Percentiles rank a stretch among this genome's conserved stretches.
phyloP scores from a whole-genome alignment of 163 green algal genomes.

The Scenedesmus sp. region DNA sequence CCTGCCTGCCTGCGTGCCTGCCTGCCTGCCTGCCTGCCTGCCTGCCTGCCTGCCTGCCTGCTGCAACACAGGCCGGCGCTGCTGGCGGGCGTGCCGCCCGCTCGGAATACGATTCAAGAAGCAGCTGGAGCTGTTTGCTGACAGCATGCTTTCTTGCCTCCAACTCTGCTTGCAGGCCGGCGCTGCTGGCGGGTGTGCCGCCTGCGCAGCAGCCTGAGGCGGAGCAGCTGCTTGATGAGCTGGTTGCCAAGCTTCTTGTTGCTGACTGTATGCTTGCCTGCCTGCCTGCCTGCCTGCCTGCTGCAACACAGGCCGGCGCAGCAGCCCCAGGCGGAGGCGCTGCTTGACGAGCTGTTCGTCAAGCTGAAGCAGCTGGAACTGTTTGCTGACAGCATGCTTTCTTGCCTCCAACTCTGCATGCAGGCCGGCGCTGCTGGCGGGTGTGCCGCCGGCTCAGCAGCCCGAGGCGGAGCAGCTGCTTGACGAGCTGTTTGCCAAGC shows the following conservation, averaged over 20 bases:
- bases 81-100: constrained; percentile 61
- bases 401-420: no score
- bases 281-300: no score
- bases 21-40: no score
- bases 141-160: no score
- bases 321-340: no score
- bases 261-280: no score
- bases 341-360: constrained; percentile 63
- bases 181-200: constrained; percentile 55
- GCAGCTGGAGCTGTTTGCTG: neutral
- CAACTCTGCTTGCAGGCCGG: no score
- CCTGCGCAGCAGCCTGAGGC: constrained; percentile 16
- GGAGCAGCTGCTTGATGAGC: constrained; percentile 48
- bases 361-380: constrained; percentile 50
- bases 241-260: no score
- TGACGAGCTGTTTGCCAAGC: constrained; percentile 54
- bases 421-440: neutral
- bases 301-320: no score
- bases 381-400: neutral
- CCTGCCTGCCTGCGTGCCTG: no score
- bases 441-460: constrained; percentile 53
- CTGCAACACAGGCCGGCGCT: neutral
- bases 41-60: no score
- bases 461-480: constrained; percentile 56
- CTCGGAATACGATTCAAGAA: no score